These are phyloP conservation scores for Lophiostoma macrostomum DNA, from an alignment of 495 filamentous ascomycete genomes.

Conservation along the genomic window DNA sequence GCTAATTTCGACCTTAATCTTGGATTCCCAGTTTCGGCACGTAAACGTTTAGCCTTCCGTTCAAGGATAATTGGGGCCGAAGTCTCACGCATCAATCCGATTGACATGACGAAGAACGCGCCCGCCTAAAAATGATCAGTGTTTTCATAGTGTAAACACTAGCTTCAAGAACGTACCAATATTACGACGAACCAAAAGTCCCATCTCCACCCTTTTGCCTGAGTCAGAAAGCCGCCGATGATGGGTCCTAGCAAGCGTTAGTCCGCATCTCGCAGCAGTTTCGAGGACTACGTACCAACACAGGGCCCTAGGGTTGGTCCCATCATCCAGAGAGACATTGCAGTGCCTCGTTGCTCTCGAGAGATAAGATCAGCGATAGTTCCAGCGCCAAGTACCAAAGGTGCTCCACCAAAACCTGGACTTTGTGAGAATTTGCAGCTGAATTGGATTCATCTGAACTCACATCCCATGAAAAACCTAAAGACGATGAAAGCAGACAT, in stretches of 20 bases:
- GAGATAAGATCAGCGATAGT: conserved; percentile 49
- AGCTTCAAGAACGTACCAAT: conserved; percentile 31
- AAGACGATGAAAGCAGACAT: conserved; percentile 48
- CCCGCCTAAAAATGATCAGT: conserved; percentile 25
- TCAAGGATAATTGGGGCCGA: conserved; percentile 35
- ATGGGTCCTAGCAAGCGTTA: conserved; percentile 41
- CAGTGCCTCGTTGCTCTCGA: conserved; percentile 44
- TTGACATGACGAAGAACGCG: conserved; percentile 17
- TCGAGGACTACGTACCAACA: conserved; percentile 5
- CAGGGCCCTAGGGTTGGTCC: conserved; percentile 42
- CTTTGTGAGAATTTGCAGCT: neutral
- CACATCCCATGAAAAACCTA: conserved; percentile 46
- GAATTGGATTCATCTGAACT: neutral
- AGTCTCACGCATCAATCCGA: conserved; percentile 36
- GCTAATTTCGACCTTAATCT: conserved; percentile 39
- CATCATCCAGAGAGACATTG: conserved; percentile 50
- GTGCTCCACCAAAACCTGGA: conserved; percentile 40
- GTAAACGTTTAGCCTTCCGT: conserved; percentile 35
- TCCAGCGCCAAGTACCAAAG: conserved; percentile 48
- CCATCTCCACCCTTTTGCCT: conserved; percentile 41
- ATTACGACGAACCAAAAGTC: conserved; percentile 40
- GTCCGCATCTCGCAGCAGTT: neutral
- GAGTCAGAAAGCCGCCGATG: conserved; percentile 42
- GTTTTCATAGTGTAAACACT: neutral
- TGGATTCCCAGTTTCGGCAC: conserved; percentile 36